These are phyloP conservation scores for Naganishia vishniacii DNA, from an alignment of 768 basidiomycete species.

Conservation along the genomic window DNA sequence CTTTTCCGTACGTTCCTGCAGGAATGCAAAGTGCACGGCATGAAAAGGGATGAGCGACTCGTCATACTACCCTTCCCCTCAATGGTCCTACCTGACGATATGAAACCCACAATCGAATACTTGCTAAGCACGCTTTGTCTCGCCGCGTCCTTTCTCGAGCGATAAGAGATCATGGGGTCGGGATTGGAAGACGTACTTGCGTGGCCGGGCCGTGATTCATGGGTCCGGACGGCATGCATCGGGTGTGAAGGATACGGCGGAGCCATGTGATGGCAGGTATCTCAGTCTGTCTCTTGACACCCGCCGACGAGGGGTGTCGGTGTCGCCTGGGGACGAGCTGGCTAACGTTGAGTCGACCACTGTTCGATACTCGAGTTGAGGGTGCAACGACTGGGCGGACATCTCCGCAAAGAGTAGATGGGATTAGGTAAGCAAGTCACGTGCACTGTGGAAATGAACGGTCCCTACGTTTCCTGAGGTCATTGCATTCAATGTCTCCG, in stretches of 20 bases:
- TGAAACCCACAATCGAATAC: conserved; percentile 90
- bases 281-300: too few species aligned
- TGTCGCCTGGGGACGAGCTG: too few species aligned
- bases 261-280: neutral
- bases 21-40: conserved; percentile 9
- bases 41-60: too few species aligned
- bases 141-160: conserved; percentile 66
- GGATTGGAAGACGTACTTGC: conserved; percentile 24
- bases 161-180: conserved; percentile 85
- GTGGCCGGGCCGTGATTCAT: conserved; percentile 22
- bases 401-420: neutral
- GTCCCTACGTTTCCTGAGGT: too few species aligned
- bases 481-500: too few species aligned
- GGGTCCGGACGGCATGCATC: neutral
- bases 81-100: conserved; percentile 70
- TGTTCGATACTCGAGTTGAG: neutral
- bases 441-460: neutral
- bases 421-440: neutral
- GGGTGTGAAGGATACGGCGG: neutral
- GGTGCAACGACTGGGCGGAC: neutral
- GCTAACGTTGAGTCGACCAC: too few species aligned
- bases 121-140: conserved; percentile 68
- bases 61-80: too few species aligned
- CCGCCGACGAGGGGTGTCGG: too few species aligned
- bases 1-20: conserved; percentile 78